Conservation (phyloP, 441 rosid genomes). For the Flueggea neowawraea region DNA sequence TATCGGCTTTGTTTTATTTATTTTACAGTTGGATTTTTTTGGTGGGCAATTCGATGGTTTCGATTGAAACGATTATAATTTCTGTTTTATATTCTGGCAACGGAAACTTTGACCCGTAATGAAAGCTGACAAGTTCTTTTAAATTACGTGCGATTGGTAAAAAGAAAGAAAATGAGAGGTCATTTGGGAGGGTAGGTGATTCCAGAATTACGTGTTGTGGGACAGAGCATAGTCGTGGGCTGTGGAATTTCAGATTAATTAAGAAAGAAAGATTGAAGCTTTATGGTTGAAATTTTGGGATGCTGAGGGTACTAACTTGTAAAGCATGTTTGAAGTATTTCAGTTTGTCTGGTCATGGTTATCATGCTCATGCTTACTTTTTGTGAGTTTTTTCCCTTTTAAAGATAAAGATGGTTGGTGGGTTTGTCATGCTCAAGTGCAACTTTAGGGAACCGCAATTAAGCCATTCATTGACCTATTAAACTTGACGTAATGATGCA, state of each 20-base stretch:
- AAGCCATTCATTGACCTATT: constrained; percentile 3
- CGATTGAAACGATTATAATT: no score
- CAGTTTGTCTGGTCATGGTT: constrained; percentile 6
- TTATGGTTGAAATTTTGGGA: constrained; percentile 6
- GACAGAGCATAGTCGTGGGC: background rate
- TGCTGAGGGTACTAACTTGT: constrained; percentile 3
- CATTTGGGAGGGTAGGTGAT: no score
- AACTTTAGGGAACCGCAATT: constrained; percentile 16
- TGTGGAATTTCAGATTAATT: background rate
- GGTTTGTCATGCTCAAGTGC: constrained; percentile 12
- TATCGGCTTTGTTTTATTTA: background rate
- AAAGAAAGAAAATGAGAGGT: no score
- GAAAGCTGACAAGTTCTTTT: no score
- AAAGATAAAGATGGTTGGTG: background rate
- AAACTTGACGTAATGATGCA: no score
- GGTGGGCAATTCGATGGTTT: no score
- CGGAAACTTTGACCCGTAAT: no score
- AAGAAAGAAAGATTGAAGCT: background rate
- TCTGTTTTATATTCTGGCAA: no score
- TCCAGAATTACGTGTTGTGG: no score
- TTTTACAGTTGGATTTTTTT: background rate
- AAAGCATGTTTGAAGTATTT: background rate
- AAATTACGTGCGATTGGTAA: no score
- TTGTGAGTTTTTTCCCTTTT: no score
- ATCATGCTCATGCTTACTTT: constrained; percentile 12